phyloP scores from a whole-genome alignment of 805 yeast genomes.

The Saccharomycopsis selenospora region DNA sequence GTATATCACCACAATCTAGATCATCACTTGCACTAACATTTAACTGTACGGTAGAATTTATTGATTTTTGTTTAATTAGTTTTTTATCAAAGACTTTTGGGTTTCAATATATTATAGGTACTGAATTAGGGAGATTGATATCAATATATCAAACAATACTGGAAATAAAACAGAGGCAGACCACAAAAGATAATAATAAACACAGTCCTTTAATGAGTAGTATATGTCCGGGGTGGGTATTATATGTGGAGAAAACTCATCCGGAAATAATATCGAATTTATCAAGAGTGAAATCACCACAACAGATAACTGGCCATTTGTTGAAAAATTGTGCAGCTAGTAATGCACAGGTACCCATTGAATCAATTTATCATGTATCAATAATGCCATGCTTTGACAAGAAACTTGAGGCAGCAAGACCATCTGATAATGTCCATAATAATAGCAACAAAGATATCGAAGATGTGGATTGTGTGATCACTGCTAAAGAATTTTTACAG shows the following conservation, averaged over 20 bases:
- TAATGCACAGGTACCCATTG: constrained; percentile 28
- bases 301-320: constrained; percentile 81
- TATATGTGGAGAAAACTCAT: constrained; percentile 93
- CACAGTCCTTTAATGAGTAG: constrained; percentile 55
- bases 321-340: constrained; percentile 45
- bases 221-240: constrained; percentile 93
- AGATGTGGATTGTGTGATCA: constrained; percentile 92
- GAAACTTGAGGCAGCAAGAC: constrained; percentile 87
- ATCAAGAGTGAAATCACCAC: constrained; percentile 79
- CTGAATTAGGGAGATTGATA: constrained; percentile 71
- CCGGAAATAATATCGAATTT: constrained; percentile 69
- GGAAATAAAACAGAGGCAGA: constrained; percentile 25
- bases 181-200: constrained; percentile 12
- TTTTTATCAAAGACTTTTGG: constrained; percentile 57
- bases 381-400: constrained; percentile 98
- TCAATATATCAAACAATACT: constrained; percentile 48
- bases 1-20: constrained; percentile 81
- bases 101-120: constrained; percentile 71
- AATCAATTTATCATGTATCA: constrained; percentile 62
- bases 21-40: constrained; percentile 72
- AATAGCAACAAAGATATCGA: constrained; percentile 21
- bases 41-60: constrained; percentile 40
- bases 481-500: constrained; percentile 80
- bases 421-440: constrained; percentile 42
- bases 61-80: constrained; percentile 55